Evolutionary conservation across 2,329 filamentous ascomycete species (phyloP).

Genomic region (Apiospora phragmitis): DNA sequence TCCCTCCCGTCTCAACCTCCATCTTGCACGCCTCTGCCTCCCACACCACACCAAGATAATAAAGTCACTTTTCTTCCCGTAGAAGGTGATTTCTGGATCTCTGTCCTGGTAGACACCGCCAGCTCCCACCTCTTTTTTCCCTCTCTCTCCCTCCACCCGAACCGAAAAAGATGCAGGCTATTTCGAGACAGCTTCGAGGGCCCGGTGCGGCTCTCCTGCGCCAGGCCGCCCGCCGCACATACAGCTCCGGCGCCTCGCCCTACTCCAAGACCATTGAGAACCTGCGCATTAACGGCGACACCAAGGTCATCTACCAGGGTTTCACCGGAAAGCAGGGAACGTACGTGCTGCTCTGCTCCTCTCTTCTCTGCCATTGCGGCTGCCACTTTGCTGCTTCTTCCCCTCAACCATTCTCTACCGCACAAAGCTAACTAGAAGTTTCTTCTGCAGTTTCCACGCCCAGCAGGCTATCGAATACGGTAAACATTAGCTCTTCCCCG

Average conservation of each 20-base stretch:
- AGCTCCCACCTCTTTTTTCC: neutral
- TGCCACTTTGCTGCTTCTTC: neutral
- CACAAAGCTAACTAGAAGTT: neutral
- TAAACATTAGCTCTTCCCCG: conserved; percentile 43
- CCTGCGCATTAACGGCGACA: conserved; percentile 89
- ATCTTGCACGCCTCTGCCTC: neutral
- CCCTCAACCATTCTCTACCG: neutral
- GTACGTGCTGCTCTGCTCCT: conserved; percentile 50
- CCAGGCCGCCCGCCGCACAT: conserved; percentile 67
- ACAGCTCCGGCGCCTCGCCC: conserved; percentile 69
- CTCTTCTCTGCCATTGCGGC: neutral
- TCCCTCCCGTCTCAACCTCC: neutral
- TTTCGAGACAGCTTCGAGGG: conserved; percentile 66
- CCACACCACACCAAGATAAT: neutral
- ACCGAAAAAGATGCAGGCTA: conserved; percentile 73
- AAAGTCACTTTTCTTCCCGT: neutral
- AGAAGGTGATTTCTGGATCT: neutral
- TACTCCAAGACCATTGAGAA: conserved; percentile 78
- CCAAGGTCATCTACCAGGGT: conserved; percentile 94
- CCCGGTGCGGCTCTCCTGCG: conserved; percentile 68
- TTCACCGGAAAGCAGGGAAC: conserved; percentile 98
- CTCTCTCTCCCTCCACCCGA: conserved; percentile 12
- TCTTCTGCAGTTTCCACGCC: conserved; percentile 79
- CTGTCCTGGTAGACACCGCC: conserved; percentile 10
- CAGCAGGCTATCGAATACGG: conserved; percentile 98